Conservation (phyloP, 257 asterid species). For the Scutellaria baicalensis region DNA sequence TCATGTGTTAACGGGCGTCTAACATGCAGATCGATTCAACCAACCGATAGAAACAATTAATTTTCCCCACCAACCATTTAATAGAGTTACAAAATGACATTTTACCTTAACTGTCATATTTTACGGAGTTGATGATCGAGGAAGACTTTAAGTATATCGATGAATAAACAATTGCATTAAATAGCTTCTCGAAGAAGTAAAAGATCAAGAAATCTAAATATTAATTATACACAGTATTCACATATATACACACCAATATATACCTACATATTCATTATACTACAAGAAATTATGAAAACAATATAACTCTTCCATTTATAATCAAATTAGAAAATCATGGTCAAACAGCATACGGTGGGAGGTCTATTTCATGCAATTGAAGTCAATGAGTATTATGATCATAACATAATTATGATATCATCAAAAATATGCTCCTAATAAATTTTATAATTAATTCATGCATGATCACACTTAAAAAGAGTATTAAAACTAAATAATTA, state of each 20-base stretch:
- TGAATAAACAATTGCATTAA: background rate
- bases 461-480: no score
- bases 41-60: background rate
- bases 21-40: background rate
- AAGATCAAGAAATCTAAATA: background rate
- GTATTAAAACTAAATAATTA: no score
- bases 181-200: background rate
- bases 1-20: background rate
- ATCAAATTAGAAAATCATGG: background rate
- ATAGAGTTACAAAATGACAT: background rate
- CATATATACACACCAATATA: background rate
- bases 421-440: conserved; percentile 7
- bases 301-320: background rate
- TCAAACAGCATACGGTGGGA: conserved; percentile 7
- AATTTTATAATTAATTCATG: no score
- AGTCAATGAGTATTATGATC: conserved; percentile 19
- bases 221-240: background rate
- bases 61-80: background rate
- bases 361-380: conserved; percentile 8
- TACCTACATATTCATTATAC: background rate
- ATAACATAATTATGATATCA: conserved; percentile 20
- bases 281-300: background rate
- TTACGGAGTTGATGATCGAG: background rate
- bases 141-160: background rate
- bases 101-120: background rate